Conservation (phyloP, 2,329 filamentous ascomycete species). For the Paecilomyces formosus region DNA sequence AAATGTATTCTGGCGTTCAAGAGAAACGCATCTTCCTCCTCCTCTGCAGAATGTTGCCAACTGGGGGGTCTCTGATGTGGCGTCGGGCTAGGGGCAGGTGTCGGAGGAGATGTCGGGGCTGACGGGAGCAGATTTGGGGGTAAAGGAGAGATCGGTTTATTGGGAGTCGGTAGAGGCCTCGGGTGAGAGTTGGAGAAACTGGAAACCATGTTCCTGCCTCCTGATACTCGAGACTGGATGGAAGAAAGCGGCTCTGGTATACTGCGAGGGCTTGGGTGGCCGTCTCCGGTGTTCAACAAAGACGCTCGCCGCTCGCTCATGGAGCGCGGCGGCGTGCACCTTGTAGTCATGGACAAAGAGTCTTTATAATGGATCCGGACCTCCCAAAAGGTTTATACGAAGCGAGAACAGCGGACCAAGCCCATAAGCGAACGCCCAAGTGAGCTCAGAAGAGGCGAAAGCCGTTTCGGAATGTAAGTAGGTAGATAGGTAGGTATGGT, state of each 20-base stretch:
- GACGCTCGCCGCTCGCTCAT: conserved; percentile 19
- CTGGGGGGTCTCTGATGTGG: conserved; percentile 53
- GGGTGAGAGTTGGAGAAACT: conserved; percentile 18
- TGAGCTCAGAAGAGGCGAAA: background rate
- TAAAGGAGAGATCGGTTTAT: conserved; percentile 45
- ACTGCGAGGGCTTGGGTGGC: conserved; percentile 22
- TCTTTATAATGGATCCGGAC: background rate
- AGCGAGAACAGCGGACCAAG: background rate
- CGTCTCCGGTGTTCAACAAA: conserved; percentile 19
- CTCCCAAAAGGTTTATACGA: background rate
- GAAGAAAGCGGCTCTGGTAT: conserved; percentile 20
- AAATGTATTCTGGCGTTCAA: conserved; percentile 75
- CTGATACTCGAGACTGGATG: conserved; percentile 20
- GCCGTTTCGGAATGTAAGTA: background rate
- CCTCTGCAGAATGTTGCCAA: conserved; percentile 45
- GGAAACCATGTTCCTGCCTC: conserved; percentile 21
- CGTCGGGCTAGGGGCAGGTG: conserved; percentile 59
- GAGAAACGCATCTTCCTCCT: conserved; percentile 76
- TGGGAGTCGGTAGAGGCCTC: conserved; percentile 42
- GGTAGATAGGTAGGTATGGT: background rate
- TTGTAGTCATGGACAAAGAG: conserved; percentile 7
- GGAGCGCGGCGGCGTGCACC: conserved; percentile 13
- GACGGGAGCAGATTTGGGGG: conserved; percentile 57
- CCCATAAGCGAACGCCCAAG: background rate
- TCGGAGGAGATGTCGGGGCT: conserved; percentile 58